Base-by-base conservation (phyloP, 441 rosid genomes). In the Metrosideros polymorpha region DNA sequence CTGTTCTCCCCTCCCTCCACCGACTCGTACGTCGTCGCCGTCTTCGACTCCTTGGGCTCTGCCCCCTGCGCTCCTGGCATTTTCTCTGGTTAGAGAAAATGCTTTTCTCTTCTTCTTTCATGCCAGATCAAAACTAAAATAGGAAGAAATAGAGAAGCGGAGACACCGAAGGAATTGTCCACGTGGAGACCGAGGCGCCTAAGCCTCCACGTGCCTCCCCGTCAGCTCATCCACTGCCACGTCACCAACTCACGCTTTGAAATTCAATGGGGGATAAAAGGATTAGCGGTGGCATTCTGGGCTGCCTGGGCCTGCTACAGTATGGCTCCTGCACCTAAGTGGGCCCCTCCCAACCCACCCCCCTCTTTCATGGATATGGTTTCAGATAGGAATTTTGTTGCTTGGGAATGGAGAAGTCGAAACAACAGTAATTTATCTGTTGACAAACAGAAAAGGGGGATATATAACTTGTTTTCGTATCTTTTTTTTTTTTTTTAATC, bases 1-100 rank as follows among this genome's bases (percentile, higher is more conserved):
- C 55, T 86, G 76, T 93, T 90, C 87, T 91, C 88, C 63, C 90
- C 92, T 59, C 87, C 91, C 30, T 57, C 87, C 50, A 91, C 92
- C 39, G 91, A 92, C 86, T 88, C 92, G 84, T 92, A 90, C 12
- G 89, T 86, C 35, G 94, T 94, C 25, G 92, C 91, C 54, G 93
- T 92, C 89, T 14, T 89, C 32, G 92, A 89, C 25, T 91, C 94
- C 85, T 88, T 89, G 17, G 92, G 96, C 85, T 88, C 90, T 39
- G 96, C 94, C 85, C 94, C 96, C 77, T 92, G 94, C 53, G 92
- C 92, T 47, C 94, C 95, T 27, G 92, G 92, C 94, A 92, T 92
- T 6, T 63, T 35, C 15, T 10, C 77, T 66, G 19, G 27, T 35
- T 9, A 19, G 14, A 66, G 77, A 66, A 42, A 42, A 3, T 30